These are phyloP conservation scores for Inonotus hispidus DNA, from an alignment of 1,284 basidiomycete genomes.

Conservation along the genomic window DNA sequence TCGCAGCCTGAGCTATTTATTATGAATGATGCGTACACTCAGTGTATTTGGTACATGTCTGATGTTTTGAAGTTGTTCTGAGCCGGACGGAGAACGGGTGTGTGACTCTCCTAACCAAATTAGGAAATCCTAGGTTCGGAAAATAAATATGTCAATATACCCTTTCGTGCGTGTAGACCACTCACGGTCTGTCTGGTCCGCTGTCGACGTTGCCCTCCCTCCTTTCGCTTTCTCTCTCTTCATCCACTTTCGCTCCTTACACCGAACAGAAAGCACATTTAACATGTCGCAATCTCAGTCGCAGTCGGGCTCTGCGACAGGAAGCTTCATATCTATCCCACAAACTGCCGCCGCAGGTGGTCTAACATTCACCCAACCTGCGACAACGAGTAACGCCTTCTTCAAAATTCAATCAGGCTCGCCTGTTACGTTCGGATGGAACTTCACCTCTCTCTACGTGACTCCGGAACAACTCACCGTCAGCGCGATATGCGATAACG, in stretches of 20 bases:
- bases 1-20: too few species aligned
- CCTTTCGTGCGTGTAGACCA: conserved; percentile 1
- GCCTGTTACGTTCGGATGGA: conserved; percentile 89
- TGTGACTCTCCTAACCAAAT: neutral
- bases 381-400: conserved; percentile 66
- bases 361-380: conserved; percentile 73
- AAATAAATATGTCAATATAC: neutral
- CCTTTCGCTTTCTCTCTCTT: conserved; percentile 1
- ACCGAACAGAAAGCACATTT: neutral
- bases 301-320: conserved; percentile 9
- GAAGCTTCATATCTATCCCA: conserved; percentile 37
- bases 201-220: conserved; percentile 1
- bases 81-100: neutral
- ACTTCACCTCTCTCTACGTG: conserved; percentile 67
- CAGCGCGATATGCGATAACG: conserved; percentile 77
- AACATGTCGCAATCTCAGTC: conserved; percentile 2
- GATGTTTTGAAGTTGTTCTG: too few species aligned
- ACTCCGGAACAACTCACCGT: conserved; percentile 74
- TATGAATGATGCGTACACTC: too few species aligned
- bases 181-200: neutral
- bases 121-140: neutral
- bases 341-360: conserved; percentile 58
- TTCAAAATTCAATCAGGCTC: conserved; percentile 82
- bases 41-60: too few species aligned
- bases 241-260: neutral